phyloP scores from a whole-genome alignment of 345 rosid genomes.

The Ricinus communis region DNA sequence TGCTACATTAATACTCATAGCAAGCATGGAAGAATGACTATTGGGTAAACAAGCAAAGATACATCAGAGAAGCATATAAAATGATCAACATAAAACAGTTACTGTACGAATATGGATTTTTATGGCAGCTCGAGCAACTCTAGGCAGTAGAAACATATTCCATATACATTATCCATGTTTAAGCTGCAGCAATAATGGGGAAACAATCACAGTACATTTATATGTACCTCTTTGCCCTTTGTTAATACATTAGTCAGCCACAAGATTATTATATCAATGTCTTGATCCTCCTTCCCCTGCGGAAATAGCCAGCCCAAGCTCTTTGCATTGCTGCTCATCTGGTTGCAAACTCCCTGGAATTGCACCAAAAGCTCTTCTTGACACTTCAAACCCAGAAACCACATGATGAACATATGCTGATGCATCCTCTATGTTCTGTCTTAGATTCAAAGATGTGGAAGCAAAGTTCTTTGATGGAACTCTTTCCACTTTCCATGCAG shows the following conservation, averaged over 20 bases:
- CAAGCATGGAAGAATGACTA: neutral
- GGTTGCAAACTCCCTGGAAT: constrained; percentile 76
- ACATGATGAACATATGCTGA: constrained; percentile 69
- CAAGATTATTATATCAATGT: constrained; percentile 3
- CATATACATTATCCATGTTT: neutral
- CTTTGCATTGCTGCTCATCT: constrained; percentile 71
- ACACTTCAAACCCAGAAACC: constrained; percentile 69
- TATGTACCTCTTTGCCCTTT: neutral
- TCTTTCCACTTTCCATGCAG: constrained; percentile 12
- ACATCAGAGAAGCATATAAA: neutral
- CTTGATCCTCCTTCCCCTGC: constrained; percentile 16
- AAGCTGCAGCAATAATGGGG: too few relatives aligned
- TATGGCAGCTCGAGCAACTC: neutral
- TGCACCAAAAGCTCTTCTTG: constrained; percentile 84
- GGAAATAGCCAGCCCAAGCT: constrained; percentile 63
- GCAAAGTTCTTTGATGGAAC: constrained; percentile 39
- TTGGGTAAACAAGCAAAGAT: neutral
- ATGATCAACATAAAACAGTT: neutral
- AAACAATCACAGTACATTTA: neutral
- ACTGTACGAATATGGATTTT: too few relatives aligned
- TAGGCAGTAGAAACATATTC: neutral
- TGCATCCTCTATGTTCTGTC: constrained; percentile 55
- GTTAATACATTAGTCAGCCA: neutral
- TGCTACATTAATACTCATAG: too few relatives aligned
- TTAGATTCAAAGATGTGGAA: constrained; percentile 47